Evolutionary conservation across 1,139 yeast genomes (phyloP).

Genomic region (Debaryomyces fabryi): DNA sequence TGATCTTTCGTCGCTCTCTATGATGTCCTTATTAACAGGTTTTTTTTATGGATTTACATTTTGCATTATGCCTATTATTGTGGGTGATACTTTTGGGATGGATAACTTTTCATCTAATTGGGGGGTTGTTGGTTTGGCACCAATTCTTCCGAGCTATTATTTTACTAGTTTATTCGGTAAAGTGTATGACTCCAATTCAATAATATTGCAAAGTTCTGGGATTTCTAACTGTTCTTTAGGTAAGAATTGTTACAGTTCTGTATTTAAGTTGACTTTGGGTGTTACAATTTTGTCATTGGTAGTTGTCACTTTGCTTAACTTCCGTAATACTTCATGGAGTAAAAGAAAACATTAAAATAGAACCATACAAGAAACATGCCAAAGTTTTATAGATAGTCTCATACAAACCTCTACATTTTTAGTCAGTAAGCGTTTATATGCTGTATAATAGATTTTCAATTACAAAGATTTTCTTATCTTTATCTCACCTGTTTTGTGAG

Average conservation of each 20-base stretch:
- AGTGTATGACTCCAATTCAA: slow-evolving; percentile 50
- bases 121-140: slow-evolving; percentile 59
- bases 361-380: background rate
- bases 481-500: background rate
- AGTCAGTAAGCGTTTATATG: background rate
- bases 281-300: slow-evolving; percentile 29
- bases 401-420: background rate
- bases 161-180: slow-evolving; percentile 56
- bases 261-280: slow-evolving; percentile 39
- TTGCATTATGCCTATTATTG: slow-evolving; percentile 59
- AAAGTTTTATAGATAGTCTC: background rate
- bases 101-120: slow-evolving; percentile 56
- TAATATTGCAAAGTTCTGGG: slow-evolving; percentile 17
- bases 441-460: background rate
- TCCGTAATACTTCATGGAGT: slow-evolving; percentile 7
- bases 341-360: background rate
- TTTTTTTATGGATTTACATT: slow-evolving; percentile 61
- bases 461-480: background rate
- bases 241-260: slow-evolving; percentile 44
- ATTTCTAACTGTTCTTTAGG: slow-evolving; percentile 39
- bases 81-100: slow-evolving; percentile 61
- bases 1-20: slow-evolving; percentile 33
- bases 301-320: slow-evolving; percentile 29
- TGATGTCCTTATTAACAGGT: slow-evolving; percentile 50
- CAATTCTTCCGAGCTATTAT: slow-evolving; percentile 53